Conservation (phyloP, 2,329 filamentous ascomycete genomes). For the Fusarium sp. region DNA sequence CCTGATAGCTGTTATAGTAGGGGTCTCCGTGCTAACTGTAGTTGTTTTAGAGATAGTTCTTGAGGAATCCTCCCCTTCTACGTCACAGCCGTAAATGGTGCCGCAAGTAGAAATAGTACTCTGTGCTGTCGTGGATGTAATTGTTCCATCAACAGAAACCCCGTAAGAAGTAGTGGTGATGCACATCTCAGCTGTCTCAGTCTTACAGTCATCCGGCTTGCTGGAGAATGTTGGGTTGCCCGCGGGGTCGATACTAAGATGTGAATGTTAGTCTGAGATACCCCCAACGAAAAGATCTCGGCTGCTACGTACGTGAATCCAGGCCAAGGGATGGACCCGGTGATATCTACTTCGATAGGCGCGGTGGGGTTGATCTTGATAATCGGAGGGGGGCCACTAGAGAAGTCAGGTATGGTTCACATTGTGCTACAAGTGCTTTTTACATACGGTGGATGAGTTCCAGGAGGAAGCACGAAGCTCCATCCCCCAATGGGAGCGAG, state of each 20-base stretch:
- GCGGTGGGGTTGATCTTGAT: neutral
- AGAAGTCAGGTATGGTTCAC: fast-evolving
- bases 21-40: neutral
- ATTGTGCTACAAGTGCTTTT: fast-evolving
- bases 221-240: neutral
- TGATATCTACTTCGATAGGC: neutral
- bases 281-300: fast-evolving
- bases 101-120: neutral
- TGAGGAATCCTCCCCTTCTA: neutral
- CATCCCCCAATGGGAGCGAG: neutral
- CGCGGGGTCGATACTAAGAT: neutral
- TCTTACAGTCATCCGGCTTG: neutral
- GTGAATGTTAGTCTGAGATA: neutral
- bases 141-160: neutral
- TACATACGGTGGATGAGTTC: neutral
- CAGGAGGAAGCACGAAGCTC: neutral
- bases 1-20: neutral
- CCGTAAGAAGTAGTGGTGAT: neutral
- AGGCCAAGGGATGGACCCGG: neutral
- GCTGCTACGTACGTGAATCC: neutral
- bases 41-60: neutral
- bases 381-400: neutral
- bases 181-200: neutral
- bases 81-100: neutral
- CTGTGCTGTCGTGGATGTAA: neutral